Conservation (phyloP, 176 grass and related monocot species). For the Zea mays region DNA sequence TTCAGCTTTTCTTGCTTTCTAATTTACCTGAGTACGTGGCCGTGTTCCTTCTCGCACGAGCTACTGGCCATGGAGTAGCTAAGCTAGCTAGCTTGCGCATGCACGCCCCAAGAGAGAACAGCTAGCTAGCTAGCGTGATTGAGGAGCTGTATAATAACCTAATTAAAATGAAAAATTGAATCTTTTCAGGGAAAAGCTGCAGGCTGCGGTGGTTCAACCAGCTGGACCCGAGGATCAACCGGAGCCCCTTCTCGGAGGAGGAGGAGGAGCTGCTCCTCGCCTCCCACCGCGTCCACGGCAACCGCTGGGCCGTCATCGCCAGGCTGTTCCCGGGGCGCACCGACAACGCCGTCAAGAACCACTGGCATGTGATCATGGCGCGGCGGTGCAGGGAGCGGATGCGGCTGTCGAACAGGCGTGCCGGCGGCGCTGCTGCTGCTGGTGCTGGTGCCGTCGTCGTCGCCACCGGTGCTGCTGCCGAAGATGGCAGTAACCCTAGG, state of each 20-base stretch:
- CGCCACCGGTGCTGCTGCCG: not conserved
- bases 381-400: constrained; percentile 60
- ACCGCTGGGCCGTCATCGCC: constrained; percentile 88
- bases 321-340: constrained; percentile 92
- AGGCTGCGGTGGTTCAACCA: constrained; percentile 98
- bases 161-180: constrained; percentile 34
- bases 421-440: not conserved
- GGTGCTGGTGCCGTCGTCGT: not conserved
- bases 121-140: not conserved
- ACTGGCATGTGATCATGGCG: constrained; percentile 99
- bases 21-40: constrained; percentile 39
- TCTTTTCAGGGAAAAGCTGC: constrained; percentile 86
- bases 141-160: not conserved
- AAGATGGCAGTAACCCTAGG: constrained; percentile 29
- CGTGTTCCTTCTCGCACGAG: constrained; percentile 36
- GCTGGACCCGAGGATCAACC: constrained; percentile 85
- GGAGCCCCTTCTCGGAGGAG: constrained; percentile 83
- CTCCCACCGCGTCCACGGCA: constrained; percentile 78
- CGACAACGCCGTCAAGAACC: constrained; percentile 98
- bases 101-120: no score
- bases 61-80: not conserved
- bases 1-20: constrained; percentile 42
- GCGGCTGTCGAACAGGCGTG: constrained; percentile 15
- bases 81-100: not conserved
- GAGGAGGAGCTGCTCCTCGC: constrained; percentile 84